Conservation (phyloP, 140 eudicot genomes). For the Cichorium intybus region DNA sequence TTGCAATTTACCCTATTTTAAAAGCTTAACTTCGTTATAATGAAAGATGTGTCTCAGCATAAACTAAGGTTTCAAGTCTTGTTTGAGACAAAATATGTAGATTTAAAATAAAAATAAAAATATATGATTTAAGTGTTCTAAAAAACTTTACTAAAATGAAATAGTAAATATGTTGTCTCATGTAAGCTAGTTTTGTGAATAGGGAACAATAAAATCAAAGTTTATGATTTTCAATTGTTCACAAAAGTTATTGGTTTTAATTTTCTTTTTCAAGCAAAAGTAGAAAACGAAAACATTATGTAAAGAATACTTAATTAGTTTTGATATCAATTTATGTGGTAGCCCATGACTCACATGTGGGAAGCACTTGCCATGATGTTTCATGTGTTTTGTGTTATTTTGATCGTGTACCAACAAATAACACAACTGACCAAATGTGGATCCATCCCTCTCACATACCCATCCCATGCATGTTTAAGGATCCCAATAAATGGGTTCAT, state of each 20-base stretch:
- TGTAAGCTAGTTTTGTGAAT: too few relatives aligned
- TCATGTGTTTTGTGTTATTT: slow-evolving; percentile 12
- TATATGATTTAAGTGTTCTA: too few relatives aligned
- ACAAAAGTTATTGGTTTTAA: background rate
- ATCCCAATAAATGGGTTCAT: slow-evolving; percentile 16
- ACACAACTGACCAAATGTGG: slow-evolving; percentile 17
- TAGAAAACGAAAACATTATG: background rate
- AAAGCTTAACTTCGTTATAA: too few relatives aligned
- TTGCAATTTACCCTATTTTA: too few relatives aligned
- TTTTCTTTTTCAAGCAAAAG: background rate
- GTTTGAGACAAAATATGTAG: too few relatives aligned
- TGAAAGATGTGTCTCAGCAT: too few relatives aligned
- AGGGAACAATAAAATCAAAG: too few relatives aligned
- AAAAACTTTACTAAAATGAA: too few relatives aligned
- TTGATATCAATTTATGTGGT: background rate
- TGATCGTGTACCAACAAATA: slow-evolving; percentile 12
- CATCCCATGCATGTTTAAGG: slow-evolving; percentile 23
- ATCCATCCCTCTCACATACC: slow-evolving; percentile 7
- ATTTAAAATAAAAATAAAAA: too few relatives aligned
- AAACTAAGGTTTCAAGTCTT: too few relatives aligned
- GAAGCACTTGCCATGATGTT: slow-evolving; percentile 27
- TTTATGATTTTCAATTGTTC: too few relatives aligned
- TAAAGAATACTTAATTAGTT: background rate
- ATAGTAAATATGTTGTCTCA: too few relatives aligned
- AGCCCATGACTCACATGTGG: slow-evolving; percentile 22